These are phyloP conservation scores for Chamaecyparis obtusa DNA, from an alignment of 75 land plant species.

Conservation along the genomic window DNA sequence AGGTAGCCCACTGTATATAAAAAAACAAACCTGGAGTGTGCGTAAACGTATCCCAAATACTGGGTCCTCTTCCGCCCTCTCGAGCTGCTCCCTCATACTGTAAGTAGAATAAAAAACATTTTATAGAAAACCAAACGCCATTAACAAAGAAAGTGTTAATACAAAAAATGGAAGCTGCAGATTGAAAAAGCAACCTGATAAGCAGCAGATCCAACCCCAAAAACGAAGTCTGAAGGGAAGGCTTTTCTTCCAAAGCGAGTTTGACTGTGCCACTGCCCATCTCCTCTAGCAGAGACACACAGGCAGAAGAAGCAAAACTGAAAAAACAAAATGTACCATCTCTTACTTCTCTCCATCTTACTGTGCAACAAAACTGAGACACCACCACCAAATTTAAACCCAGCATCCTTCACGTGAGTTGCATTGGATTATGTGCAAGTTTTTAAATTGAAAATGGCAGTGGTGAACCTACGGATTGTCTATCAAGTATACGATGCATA, in stretches of 20 bases:
- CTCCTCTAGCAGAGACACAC: neutral
- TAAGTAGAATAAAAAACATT: neutral
- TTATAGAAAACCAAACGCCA: neutral
- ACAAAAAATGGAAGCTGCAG: too few relatives aligned
- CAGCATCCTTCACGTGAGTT: too few relatives aligned
- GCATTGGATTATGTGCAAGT: too few relatives aligned
- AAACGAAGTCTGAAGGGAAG: neutral
- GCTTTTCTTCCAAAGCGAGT: neutral
- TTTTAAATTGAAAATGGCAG: too few relatives aligned
- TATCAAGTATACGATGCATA: too few relatives aligned
- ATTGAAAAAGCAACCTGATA: neutral
- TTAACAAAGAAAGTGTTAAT: too few relatives aligned
- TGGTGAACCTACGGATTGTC: too few relatives aligned
- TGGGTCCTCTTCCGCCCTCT: conserved; percentile 29
- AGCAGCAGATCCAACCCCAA: conserved; percentile 2
- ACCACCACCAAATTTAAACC: too few relatives aligned
- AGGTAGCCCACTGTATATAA: neutral
- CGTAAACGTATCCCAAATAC: conserved; percentile 32
- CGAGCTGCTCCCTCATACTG: conserved; percentile 35
- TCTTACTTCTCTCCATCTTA: too few relatives aligned
- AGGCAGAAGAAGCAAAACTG: too few relatives aligned
- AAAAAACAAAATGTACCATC: too few relatives aligned
- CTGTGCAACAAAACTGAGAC: too few relatives aligned
- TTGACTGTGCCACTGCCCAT: neutral
- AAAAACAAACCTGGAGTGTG: conserved; percentile 22